Percentiles rank a stretch among this genome's conserved stretches.
Evolutionary conservation across 1,139 yeast species (phyloP).

Genomic region (Candida tetrigidarum): DNA sequence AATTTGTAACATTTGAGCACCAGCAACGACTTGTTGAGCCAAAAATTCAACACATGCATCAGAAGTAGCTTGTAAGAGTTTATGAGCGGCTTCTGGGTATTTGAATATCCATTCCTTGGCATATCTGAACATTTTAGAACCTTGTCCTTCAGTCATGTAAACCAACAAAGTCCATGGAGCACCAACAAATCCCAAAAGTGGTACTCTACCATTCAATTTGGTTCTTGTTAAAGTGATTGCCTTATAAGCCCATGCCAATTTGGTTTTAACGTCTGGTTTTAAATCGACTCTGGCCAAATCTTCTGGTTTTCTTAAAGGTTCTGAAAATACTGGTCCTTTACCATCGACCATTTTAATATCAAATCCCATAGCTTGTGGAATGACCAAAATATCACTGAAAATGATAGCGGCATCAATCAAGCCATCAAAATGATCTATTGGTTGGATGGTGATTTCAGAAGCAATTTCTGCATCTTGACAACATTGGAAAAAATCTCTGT

Average conservation of each 20-base stretch:
- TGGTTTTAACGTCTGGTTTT: slow-evolving; percentile 72
- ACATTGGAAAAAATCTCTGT: slow-evolving; percentile 89
- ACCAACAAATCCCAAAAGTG: slow-evolving; percentile 93
- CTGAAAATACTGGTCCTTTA: slow-evolving; percentile 91
- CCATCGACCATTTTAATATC: slow-evolving; percentile 93
- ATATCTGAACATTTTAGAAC: slow-evolving; percentile 86
- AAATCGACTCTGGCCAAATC: slow-evolving; percentile 65
- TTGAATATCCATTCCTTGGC: slow-evolving; percentile 93
- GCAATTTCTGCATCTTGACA: slow-evolving; percentile 96
- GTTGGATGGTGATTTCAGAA: slow-evolving; percentile 93
- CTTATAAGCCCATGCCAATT: slow-evolving; percentile 92
- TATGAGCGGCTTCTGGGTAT: slow-evolving; percentile 73
- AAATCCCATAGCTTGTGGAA: slow-evolving; percentile 99
- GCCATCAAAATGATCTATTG: slow-evolving; percentile 87
- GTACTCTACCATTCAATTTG: slow-evolving; percentile 87
- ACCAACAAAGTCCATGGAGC: slow-evolving; percentile 98
- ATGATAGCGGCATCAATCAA: slow-evolving; percentile 96
- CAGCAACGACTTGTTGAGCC: slow-evolving; percentile 95
- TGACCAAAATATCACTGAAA: slow-evolving; percentile 91
- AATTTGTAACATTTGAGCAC: slow-evolving; percentile 96
- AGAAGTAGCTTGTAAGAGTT: slow-evolving; percentile 75
- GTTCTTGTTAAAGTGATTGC: slow-evolving; percentile 87
- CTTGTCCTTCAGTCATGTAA: slow-evolving; percentile 98
- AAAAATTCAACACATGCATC: slow-evolving; percentile 91
- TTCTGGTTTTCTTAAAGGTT: slow-evolving; percentile 76